Percentiles rank a stretch among this genome's conserved stretches.
Evolutionary conservation across 768 basidiomycete genomes (phyloP).

Genomic region (Harrya chromipes): DNA sequence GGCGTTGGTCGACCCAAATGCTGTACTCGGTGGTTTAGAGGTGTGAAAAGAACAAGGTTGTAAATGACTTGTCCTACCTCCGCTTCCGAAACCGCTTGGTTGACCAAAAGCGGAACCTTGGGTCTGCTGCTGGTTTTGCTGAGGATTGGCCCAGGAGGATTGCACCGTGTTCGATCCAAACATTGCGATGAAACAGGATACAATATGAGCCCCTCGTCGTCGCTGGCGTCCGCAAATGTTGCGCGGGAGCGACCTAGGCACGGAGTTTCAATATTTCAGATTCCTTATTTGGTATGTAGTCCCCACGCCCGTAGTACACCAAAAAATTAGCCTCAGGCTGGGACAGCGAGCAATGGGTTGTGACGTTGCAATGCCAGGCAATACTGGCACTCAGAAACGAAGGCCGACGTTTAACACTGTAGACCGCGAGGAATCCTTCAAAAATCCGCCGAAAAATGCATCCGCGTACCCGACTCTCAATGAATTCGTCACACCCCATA

Average conservation of each 20-base stretch:
- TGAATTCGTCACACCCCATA: constrained; percentile 90
- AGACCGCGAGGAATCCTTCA: constrained; percentile 72
- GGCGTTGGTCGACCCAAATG: constrained; percentile 50
- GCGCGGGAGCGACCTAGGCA: constrained; percentile 10
- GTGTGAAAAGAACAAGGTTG: constrained; percentile 25
- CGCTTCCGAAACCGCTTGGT: constrained; percentile 59
- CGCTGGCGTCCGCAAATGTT: constrained; percentile 16
- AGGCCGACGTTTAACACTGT: constrained; percentile 77
- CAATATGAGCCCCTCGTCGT: constrained; percentile 24
- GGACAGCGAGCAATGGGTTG: not conserved
- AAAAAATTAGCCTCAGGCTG: constrained; percentile 8
- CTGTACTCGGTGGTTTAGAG: constrained; percentile 34
- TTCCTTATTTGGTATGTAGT: constrained; percentile 24
- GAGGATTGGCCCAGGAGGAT: constrained; percentile 68
- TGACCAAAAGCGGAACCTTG: constrained; percentile 66
- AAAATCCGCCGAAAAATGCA: constrained; percentile 64
- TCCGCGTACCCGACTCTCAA: constrained; percentile 80
- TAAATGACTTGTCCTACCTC: constrained; percentile 36
- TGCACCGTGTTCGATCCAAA: constrained; percentile 50
- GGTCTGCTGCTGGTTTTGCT: constrained; percentile 58
- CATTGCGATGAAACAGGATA: constrained; percentile 42
- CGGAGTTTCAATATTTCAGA: constrained; percentile 17
- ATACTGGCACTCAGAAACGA: constrained; percentile 36
- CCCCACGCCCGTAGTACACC: constrained; percentile 21
- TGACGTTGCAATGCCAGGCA: constrained; percentile 46